Evolutionary conservation across 2,329 filamentous ascomycete species (phyloP), one percentile per base, ranked within the genome.

Genomic region (Trichothecium sympodiale): DNA sequence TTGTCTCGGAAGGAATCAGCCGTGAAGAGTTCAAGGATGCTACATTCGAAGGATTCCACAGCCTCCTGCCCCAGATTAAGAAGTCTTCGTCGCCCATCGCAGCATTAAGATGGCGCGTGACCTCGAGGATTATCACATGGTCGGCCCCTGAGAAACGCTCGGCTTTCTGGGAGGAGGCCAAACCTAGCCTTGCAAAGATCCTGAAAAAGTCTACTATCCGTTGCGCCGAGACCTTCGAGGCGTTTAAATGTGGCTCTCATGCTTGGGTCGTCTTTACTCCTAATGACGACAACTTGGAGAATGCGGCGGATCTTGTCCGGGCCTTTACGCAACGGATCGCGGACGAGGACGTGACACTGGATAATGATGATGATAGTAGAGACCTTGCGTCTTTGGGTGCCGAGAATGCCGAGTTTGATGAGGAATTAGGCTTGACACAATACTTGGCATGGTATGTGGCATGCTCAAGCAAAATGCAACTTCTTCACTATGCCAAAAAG

Each of bases 21-120:
- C 54, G 52, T 12, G 61, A 69, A 31, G 52, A 61, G 2, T 64
- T 60, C 15, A 49, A 62, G 5, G 64, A 71, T 41, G 56, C 55
- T 3, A 49, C 62, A 2, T 60, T 59, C 5, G 53, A 49, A 16
- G 54, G 52, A 33, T 47, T 69, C 3, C 57, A 62, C 17, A 52
- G 61, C 7, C 41, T 60, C 4, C 46, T 57, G 2, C 52, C 43
- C 13, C 43, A 49, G 10, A 38, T 54, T 0, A 49, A 51, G 33
- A 50, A 53, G 17, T 46, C 50, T 7, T 54, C 53, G 8, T 47
- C 51, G 5, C 41, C 43, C 4, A 39, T 53, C 18, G 49, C 51
- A 6, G 54, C 60, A 2, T 39, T 65, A n/a, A 61, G 57, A 31
- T 66, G 62, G 62, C 53, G 56, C 13, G 52, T 62, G 18, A 46